These are phyloP conservation scores for Exophiala lecanii-corni DNA, from an alignment of 2,329 filamentous ascomycete genomes.

Conservation along the genomic window DNA sequence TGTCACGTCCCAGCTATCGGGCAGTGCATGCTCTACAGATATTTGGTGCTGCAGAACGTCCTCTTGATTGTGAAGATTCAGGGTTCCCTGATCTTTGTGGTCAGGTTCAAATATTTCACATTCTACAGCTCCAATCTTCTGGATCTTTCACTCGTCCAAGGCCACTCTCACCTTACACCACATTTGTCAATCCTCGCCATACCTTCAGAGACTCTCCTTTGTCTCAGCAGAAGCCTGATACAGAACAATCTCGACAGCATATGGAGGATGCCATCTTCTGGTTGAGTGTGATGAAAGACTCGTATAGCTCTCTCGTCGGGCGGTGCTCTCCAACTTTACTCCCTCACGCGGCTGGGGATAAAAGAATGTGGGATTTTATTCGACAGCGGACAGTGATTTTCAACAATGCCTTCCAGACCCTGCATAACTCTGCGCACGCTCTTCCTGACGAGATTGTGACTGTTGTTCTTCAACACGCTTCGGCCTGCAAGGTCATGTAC, in stretches of 20 bases:
- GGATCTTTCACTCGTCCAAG: not conserved
- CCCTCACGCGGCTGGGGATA: conserved; percentile 2
- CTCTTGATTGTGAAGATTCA: not conserved
- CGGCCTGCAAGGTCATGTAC: conserved; percentile 14
- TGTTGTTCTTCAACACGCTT: conserved; percentile 10
- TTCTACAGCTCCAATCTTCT: not conserved
- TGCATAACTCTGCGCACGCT: conserved; percentile 4
- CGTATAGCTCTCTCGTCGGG: conserved; percentile 3
- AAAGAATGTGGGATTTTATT: conserved; percentile 11
- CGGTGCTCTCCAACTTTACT: conserved; percentile 2
- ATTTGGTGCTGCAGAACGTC: not conserved
- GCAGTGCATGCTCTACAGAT: not conserved
- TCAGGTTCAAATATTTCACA: not conserved
- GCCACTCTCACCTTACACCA: not conserved
- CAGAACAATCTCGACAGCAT: conserved; percentile 1
- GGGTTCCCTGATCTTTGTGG: not conserved
- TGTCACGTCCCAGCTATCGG: conserved; percentile 1
- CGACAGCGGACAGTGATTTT: conserved; percentile 15
- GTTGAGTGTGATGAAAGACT: conserved; percentile 5
- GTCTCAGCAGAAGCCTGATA: too few relatives aligned
- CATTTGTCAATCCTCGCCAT: not conserved
- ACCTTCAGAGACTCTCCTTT: not conserved
- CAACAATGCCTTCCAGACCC: conserved; percentile 6
- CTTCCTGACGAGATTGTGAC: conserved; percentile 5
- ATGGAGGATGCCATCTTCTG: conserved; percentile 7